These are phyloP conservation scores for Polytrichum commune DNA, from an alignment of 225 moss, liverwort and hornwort genomes.

Conservation along the genomic window DNA sequence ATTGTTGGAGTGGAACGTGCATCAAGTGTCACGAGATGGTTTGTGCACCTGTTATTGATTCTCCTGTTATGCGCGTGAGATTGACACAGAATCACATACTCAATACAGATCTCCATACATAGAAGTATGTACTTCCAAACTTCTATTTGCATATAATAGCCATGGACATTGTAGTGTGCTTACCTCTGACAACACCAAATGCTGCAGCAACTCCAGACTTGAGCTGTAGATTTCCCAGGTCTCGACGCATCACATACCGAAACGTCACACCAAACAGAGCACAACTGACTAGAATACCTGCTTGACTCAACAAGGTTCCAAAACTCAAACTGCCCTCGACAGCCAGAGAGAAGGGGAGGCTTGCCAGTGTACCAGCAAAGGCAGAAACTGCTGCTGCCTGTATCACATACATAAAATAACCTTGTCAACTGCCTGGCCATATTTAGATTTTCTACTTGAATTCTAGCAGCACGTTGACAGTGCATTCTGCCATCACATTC, in stretches of 20 bases:
- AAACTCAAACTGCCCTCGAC: conserved; percentile 37
- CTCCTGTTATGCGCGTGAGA: too few species aligned
- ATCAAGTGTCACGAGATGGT: too few species aligned
- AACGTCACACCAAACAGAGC: conserved; percentile 87
- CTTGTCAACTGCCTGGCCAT: background rate
- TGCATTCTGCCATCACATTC: too few species aligned
- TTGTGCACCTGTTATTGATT: too few species aligned
- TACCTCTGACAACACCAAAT: conserved; percentile 81
- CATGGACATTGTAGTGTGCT: background rate
- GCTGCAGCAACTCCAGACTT: conserved; percentile 89
- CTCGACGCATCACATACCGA: conserved; percentile 80
- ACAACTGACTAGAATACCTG: conserved; percentile 64
- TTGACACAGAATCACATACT: too few species aligned
- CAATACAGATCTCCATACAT: too few species aligned
- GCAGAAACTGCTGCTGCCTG: conserved; percentile 71
- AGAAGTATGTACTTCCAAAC: background rate
- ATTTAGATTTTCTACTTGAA: background rate
- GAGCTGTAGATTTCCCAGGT: conserved; percentile 72
- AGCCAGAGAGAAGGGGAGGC: conserved; percentile 62
- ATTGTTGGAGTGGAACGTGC: background rate
- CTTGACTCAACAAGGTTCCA: conserved; percentile 55
- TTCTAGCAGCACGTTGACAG: too few species aligned
- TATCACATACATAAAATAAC: conserved; percentile 2
- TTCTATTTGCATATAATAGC: background rate
- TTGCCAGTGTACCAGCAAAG: conserved; percentile 70